A percentile compares a stretch with the other conserved stretches of the same genome.
Conservation (phyloP, 2,329 filamentous ascomycete species). For the Diaporthe australafricana region DNA sequence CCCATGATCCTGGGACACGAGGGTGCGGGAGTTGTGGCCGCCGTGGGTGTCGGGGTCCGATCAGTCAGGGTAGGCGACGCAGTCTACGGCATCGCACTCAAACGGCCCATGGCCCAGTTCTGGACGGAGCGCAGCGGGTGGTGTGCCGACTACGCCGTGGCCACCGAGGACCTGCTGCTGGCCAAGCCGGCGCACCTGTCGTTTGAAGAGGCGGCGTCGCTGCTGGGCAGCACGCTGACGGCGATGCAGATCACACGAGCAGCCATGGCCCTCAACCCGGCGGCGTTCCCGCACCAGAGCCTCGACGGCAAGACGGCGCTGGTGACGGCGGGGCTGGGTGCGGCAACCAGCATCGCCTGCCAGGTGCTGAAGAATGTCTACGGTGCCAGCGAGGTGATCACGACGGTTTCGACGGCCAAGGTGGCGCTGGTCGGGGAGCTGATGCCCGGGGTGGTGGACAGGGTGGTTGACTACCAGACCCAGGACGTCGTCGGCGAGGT, state of each 20-base stretch:
- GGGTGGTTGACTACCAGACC: slow-evolving; percentile 53
- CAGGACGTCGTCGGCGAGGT: slow-evolving; percentile 52
- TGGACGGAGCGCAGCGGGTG: slow-evolving; percentile 44
- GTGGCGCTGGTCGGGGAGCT: slow-evolving; percentile 44
- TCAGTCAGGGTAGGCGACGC: slow-evolving; percentile 48
- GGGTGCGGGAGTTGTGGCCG: slow-evolving; percentile 47
- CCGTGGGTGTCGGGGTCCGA: slow-evolving; percentile 45
- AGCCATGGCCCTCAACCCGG: slow-evolving; percentile 48
- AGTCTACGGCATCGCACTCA: slow-evolving; percentile 53
- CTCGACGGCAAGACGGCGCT: slow-evolving; percentile 64
- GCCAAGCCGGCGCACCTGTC: slow-evolving; percentile 44
- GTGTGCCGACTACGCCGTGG: slow-evolving; percentile 55
- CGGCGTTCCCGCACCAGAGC: slow-evolving; percentile 41
- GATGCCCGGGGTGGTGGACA: slow-evolving; percentile 35
- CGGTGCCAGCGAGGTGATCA: slow-evolving; percentile 58
- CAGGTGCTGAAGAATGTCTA: slow-evolving; percentile 65
- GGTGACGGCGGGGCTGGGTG: slow-evolving; percentile 62
- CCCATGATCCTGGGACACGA: slow-evolving; percentile 44
- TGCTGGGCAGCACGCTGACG: slow-evolving; percentile 53
- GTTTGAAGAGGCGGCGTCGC: slow-evolving; percentile 46
- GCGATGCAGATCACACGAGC: slow-evolving; percentile 56
- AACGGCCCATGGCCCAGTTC: slow-evolving; percentile 50
- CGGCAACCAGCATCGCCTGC: slow-evolving; percentile 57
- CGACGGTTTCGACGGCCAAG: slow-evolving; percentile 65
- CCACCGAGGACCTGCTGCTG: slow-evolving; percentile 49